Base-by-base conservation (phyloP, 2,329 filamentous ascomycete genomes). In the Xylaria sp. region DNA sequence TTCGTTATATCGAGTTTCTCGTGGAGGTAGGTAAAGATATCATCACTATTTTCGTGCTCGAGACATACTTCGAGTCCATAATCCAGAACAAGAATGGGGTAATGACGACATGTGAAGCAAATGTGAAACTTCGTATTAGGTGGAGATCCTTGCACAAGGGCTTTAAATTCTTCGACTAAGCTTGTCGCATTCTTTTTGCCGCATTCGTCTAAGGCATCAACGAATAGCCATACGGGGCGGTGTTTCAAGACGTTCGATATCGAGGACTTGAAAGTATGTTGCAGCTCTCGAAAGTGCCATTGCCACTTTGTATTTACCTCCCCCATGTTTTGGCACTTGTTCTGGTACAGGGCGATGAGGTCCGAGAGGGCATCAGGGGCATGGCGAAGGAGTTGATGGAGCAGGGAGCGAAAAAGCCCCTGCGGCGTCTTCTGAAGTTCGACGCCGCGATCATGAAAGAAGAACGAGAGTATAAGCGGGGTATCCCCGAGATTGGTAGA, bases 81-180 rank as follows among this genome's bases (percentile, higher is more conserved):
- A 33, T 44, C 10, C 3, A 44, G 38, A 37, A 35, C 29, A 1
- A 54, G 27, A 27, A 44, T 33, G 3, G 52, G 52, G 19, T 46
- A 54, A 7, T 54, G 27, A 17, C 52, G 40, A 37, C 52, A 54
- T 13, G 38, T 46, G n/a, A 54, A 54, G 40, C 52, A 54, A 17
- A 54, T 46, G 40, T 13, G 38, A n/a, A 54, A 54, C 7, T 37
- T 23, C 8, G 13, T 33, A 25, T 37, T 25, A 23, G 25, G 9
- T 11, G 40, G 27, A 6, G n/a, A 21, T 41, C 46, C 38, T 8
- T 21, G 25, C 5, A 54, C 38, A 13, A 54, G 25, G 1, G 38
- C 27, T 27, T 54, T 46, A 11, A 54, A 27, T 7, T 35, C 13
- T 2, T 13, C 15, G 7, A 35, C 27, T 4, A 54, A 21, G n/a